phyloP scores from a whole-genome alignment of 2,329 filamentous ascomycete genomes.

The Aspergillus tubingensis region DNA sequence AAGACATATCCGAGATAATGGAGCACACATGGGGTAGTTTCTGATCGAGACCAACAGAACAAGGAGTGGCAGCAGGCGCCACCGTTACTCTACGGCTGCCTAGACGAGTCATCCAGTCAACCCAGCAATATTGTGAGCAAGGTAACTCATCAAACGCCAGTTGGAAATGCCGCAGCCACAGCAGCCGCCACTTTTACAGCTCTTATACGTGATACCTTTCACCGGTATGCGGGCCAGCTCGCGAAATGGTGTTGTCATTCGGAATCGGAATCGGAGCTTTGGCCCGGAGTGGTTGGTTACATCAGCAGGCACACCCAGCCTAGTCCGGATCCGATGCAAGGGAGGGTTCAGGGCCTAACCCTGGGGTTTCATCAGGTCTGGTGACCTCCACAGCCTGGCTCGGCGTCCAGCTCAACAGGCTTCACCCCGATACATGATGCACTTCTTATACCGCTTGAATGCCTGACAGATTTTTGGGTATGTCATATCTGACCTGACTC shows the following conservation, averaged over 20 bases:
- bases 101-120: conserved; percentile 10
- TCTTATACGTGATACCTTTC: not conserved
- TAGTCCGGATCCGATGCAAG: conserved; percentile 29
- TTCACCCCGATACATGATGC: conserved; percentile 12
- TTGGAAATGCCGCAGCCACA: not conserved
- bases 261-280: not conserved
- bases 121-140: not conserved
- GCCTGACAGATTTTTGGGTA: conserved; percentile 26
- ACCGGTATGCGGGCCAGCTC: not conserved
- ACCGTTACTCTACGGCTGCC: conserved; percentile 17
- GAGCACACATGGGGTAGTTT: not conserved
- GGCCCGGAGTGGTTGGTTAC: conserved; percentile 13
- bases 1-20: conserved; percentile 2
- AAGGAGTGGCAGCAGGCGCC: conserved; percentile 17
- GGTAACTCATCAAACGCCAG: not conserved
- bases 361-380: conserved; percentile 27
- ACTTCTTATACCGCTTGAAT: conserved; percentile 20
- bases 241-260: not conserved
- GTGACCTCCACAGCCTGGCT: conserved; percentile 21
- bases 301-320: conserved; percentile 19
- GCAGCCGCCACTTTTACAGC: not conserved
- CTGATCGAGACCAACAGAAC: conserved; percentile 10
- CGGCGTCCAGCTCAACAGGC: conserved; percentile 12
- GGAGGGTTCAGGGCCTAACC: conserved; percentile 33
- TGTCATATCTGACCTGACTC: conserved; percentile 25